These are phyloP conservation scores for Aspergillus sp. DNA, from an alignment of 2,329 filamentous ascomycete species.

Conservation along the genomic window DNA sequence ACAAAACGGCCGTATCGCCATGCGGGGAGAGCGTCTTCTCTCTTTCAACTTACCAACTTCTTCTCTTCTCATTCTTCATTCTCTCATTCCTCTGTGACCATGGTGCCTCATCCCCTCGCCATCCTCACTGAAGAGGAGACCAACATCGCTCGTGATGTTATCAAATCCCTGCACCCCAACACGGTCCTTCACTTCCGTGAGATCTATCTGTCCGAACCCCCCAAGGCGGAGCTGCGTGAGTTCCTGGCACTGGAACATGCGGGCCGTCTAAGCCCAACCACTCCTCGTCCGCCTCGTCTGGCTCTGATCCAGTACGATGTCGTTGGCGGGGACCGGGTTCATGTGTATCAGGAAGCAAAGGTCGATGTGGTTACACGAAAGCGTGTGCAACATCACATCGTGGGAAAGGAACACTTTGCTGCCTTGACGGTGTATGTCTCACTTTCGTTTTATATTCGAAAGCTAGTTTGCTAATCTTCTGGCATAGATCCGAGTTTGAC, in stretches of 20 bases:
- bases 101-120: constrained; percentile 33
- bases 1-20: neutral
- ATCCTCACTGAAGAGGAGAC: constrained; percentile 35
- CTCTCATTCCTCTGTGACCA: constrained; percentile 6
- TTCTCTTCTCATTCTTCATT: neutral
- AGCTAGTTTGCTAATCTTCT: neutral
- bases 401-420: constrained; percentile 50
- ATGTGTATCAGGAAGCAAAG: constrained; percentile 56
- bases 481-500: constrained; percentile 46
- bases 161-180: constrained; percentile 27
- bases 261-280: constrained; percentile 37
- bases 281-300: constrained; percentile 48
- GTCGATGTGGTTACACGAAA: constrained; percentile 47
- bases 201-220: constrained; percentile 52
- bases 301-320: constrained; percentile 59
- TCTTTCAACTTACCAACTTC: neutral
- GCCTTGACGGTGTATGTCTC: constrained; percentile 44
- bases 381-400: constrained; percentile 45
- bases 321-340: constrained; percentile 51
- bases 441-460: neutral
- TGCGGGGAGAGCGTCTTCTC: neutral
- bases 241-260: constrained; percentile 52
- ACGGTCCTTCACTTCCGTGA: constrained; percentile 46
- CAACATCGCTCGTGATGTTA: constrained; percentile 34
- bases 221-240: constrained; percentile 48